phyloP scores from a whole-genome alignment of 495 filamentous ascomycete species.

The Acidiella bohemica region DNA sequence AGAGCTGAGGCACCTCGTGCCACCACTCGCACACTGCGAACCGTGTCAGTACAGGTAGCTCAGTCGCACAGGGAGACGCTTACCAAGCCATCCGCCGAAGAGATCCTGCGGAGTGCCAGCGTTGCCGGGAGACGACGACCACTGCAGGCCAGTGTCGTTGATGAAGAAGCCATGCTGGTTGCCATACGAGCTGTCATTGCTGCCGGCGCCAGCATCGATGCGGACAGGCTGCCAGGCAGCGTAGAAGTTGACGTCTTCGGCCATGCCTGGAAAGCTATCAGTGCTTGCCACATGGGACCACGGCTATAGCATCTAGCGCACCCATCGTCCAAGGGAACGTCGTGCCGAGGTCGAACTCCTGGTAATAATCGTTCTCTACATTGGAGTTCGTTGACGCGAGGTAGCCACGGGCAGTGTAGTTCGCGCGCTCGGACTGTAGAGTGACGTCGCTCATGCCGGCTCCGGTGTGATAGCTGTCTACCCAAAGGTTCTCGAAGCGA shows the following conservation, averaged over 20 bases:
- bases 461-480: slow-evolving; percentile 1
- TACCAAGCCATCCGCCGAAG: slow-evolving; percentile 10
- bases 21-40: slow-evolving; percentile 10
- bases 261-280: too few relatives aligned
- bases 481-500: slow-evolving; percentile 8
- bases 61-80: not conserved
- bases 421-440: not conserved
- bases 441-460: slow-evolving; percentile 1
- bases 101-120: not conserved
- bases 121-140: not conserved
- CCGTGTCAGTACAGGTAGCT: not conserved
- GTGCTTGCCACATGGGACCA: too few relatives aligned
- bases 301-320: too few relatives aligned
- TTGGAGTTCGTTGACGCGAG: not conserved
- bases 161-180: slow-evolving; percentile 8
- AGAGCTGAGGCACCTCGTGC: slow-evolving; percentile 8
- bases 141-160: slow-evolving; percentile 11
- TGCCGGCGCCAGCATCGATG: slow-evolving; percentile 1
- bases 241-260: slow-evolving; percentile 2
- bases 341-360: slow-evolving; percentile 2
- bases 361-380: not conserved
- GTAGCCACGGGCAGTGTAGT: not conserved
- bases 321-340: not conserved
- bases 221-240: slow-evolving; percentile 7
- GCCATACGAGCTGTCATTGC: not conserved